phyloP scores from a whole-genome alignment of 179 eudicot genomes.

The Sideroxylon spinosum region DNA sequence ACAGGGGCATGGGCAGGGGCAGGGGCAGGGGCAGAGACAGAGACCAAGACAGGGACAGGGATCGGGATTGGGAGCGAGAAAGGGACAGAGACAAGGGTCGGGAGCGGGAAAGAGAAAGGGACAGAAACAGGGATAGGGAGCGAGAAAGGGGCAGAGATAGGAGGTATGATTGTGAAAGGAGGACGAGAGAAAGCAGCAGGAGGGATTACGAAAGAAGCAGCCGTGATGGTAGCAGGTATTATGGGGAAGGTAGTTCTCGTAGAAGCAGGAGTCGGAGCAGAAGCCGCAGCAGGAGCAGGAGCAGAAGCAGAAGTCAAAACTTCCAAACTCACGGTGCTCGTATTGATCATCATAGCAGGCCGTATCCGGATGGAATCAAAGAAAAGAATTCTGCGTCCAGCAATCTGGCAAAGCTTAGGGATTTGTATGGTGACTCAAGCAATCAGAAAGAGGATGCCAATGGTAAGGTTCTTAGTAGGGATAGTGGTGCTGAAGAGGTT shows the following conservation, averaged over 20 bases:
- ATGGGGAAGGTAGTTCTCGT: constrained; percentile 43
- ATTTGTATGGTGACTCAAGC: constrained; percentile 70
- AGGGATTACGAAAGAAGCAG: constrained; percentile 51
- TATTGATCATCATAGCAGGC: constrained; percentile 36
- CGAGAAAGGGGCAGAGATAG: constrained; percentile 55
- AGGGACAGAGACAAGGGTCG: constrained; percentile 30
- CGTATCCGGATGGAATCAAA: constrained; percentile 41
- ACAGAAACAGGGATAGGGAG: constrained; percentile 28
- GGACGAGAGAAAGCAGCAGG: constrained; percentile 53
- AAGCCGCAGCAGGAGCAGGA: constrained; percentile 68
- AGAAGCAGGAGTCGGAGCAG: constrained; percentile 64
- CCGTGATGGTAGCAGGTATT: constrained; percentile 21
- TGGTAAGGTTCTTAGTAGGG: constrained; percentile 40
- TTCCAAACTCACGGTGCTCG: constrained; percentile 36
- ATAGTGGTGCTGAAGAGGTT: constrained; percentile 66
- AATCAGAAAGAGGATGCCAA: constrained; percentile 44
- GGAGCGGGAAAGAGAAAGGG: constrained; percentile 36
- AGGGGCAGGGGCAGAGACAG: constrained; percentile 23
- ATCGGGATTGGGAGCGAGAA: constrained; percentile 25
- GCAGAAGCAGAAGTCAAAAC: constrained; percentile 56
- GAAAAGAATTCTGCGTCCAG: constrained; percentile 56
- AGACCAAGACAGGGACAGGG: constrained; percentile 21
- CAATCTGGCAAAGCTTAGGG: constrained; percentile 86
- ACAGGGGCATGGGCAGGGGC: constrained; percentile 33
- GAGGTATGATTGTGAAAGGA: constrained; percentile 63